A percentile compares a stretch with the other conserved stretches of the same genome.
phyloP scores from a whole-genome alignment of 257 asterid species.

The Knoxia roxburghii region DNA sequence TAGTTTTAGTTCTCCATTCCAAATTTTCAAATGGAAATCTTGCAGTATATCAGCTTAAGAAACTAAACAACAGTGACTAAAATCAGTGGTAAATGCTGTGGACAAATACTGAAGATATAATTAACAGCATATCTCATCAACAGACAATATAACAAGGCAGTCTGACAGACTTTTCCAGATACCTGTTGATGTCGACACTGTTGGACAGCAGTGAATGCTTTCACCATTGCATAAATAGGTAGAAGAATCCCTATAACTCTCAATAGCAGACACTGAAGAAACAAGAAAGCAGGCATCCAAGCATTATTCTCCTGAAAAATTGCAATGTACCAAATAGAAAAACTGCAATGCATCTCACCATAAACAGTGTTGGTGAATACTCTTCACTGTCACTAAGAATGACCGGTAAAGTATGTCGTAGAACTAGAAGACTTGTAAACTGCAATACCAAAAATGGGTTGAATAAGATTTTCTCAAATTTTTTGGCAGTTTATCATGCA shows the following conservation, averaged over 20 bases:
- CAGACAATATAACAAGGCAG: background rate
- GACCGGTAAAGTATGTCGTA: conserved; percentile 27
- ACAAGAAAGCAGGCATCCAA: background rate
- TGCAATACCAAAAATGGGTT: conserved; percentile 18
- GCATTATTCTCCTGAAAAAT: background rate
- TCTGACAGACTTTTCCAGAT: background rate
- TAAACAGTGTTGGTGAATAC: conserved; percentile 14
- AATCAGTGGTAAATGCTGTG: background rate
- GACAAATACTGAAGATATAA: too few relatives aligned
- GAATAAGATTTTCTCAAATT: background rate
- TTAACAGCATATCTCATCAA: too few relatives aligned
- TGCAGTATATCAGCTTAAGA: background rate
- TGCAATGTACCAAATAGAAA: background rate
- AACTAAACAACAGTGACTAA: background rate
- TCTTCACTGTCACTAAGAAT: conserved; percentile 19
- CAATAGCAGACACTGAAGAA: conserved; percentile 45
- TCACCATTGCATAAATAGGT: conserved; percentile 53
- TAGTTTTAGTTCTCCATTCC: background rate
- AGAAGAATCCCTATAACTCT: conserved; percentile 47
- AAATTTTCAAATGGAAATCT: background rate
- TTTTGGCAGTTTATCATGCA: too few relatives aligned
- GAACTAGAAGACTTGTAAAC: conserved; percentile 61
- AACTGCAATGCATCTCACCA: conserved; percentile 12
- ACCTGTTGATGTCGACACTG: conserved; percentile 52
- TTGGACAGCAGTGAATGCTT: conserved; percentile 39